Evolutionary conservation across 345 rosid genomes (phyloP).

Genomic region (Eucalyptus pumila): DNA sequence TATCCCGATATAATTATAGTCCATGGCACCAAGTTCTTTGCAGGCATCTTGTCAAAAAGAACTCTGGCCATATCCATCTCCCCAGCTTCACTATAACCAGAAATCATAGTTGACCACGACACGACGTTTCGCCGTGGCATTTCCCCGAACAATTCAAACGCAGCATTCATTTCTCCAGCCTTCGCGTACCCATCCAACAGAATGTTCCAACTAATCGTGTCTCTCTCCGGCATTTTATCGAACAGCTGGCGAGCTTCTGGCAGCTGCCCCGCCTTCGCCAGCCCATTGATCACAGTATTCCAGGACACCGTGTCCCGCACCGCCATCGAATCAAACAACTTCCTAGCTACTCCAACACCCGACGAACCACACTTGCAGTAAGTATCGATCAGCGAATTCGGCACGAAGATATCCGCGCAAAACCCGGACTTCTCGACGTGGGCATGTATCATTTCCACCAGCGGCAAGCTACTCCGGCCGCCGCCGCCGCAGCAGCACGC

Average conservation of each 20-base stretch:
- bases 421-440: constrained; percentile 59
- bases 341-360: constrained; percentile 57
- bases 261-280: constrained; percentile 43
- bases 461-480: constrained; percentile 28
- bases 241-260: constrained; percentile 46
- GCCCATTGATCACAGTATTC: constrained; percentile 71
- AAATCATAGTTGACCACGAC: constrained; percentile 85
- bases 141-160: constrained; percentile 51
- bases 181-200: constrained; percentile 74
- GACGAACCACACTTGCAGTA: constrained; percentile 56
- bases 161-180: constrained; percentile 49
- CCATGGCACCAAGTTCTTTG: constrained; percentile 72
- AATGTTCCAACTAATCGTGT: constrained; percentile 72
- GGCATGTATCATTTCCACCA: constrained; percentile 63
- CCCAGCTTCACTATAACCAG: constrained; percentile 60
- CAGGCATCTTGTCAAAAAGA: constrained; percentile 77
- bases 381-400: constrained; percentile 75
- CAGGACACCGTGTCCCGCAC: constrained; percentile 66
- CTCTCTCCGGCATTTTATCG: constrained; percentile 70
- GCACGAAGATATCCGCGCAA: constrained; percentile 63
- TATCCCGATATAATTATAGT: constrained; percentile 75
- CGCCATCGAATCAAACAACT: constrained; percentile 38
- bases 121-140: constrained; percentile 78
- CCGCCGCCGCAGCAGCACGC: constrained; percentile 18
- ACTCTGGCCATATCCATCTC: constrained; percentile 81